A percentile compares a stretch with the other conserved stretches of the same genome.
phyloP scores from a whole-genome alignment of 176 grass and related monocot genomes.

The Phyllostachys edulis region DNA sequence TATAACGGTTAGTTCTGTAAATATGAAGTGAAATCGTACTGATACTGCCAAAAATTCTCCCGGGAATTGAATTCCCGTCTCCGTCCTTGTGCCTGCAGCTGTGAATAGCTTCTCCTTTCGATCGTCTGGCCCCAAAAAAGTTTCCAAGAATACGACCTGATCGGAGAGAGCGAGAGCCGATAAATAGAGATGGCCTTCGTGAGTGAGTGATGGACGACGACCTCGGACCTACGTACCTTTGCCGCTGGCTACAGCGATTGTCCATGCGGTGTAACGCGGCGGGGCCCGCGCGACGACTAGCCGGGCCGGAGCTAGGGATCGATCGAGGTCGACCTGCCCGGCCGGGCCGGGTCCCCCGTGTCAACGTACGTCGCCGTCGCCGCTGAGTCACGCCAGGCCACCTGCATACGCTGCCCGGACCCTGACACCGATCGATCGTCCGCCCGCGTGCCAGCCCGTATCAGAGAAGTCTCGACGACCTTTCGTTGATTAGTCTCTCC shows the following conservation, averaged over 20 bases:
- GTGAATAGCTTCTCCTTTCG: too few species aligned
- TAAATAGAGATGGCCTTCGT: neutral
- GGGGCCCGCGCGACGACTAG: constrained; percentile 13
- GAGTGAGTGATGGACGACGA: constrained; percentile 18
- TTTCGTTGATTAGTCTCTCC: constrained; percentile 14
- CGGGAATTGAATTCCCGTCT: constrained; percentile 29
- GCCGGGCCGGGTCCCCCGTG: neutral
- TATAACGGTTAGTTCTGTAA: too few species aligned
- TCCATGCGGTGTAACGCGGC: neutral
- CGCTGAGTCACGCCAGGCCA: neutral
- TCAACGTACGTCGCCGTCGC: constrained; percentile 27
- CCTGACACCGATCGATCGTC: neutral
- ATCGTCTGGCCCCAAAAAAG: neutral
- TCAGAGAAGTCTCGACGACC: constrained; percentile 12
- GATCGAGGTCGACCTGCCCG: neutral
- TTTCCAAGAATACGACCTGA: neutral
- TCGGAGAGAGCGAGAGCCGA: neutral
- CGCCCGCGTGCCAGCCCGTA: neutral
- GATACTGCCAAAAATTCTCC: too few species aligned
- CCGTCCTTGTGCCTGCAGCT: neutral
- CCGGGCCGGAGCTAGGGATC: neutral
- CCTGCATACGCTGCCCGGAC: neutral
- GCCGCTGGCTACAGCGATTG: neutral
- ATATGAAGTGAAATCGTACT: too few species aligned
- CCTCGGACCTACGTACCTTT: constrained; percentile 24